Base-by-base conservation (phyloP, 768 basidiomycete species). In the Boletus rubroflammeus region DNA sequence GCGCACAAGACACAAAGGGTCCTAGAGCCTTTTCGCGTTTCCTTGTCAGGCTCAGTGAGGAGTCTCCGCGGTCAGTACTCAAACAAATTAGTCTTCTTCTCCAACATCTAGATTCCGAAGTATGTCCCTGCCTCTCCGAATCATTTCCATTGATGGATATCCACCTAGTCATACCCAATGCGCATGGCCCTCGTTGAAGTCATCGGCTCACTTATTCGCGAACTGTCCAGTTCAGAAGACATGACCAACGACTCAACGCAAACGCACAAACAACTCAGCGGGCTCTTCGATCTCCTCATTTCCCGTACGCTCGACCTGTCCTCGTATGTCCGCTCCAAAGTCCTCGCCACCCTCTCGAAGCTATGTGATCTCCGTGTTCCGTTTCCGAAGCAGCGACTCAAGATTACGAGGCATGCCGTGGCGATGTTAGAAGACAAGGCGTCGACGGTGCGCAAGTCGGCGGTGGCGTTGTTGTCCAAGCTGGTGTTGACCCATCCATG, bases 101-200 rank as follows among this genome's bases (percentile, higher is more conserved):
- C 21, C 76, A 81, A 17, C 95, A 98, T 62, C 75, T 98, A 14
- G 96, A 99, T 65, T 93, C 90, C 26, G 97, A 99, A 75, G 95
- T 90, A 62, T 8, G 75, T 64, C 9, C n/a, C 17, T 10, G 2
- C 10, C 17, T 28, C 25, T 47, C 34, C 2, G 21, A 35, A 26
- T 28, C 21, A 5, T 42, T 14, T 7, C 28, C 13, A 13, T 23
- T 50, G 13, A 51, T 36, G n/a, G 15, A 35, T 11, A 29, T 19
- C 35, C 32, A 6, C 44, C 14, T 62, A 97, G 93, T 86, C 94
- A 0, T 97, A 98, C 66, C 91, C 94, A 0, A 94, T 99, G 85
- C 92, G 97, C 39, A 88, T 93, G 76, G 92, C 93, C 1, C 78
- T 99, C 52, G 82, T 99, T 47, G 96, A 98, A 67, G 81, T 95